Base-by-base conservation (phyloP, 139 green algal genomes). In the Pseudopediastrum boryanum region DNA sequence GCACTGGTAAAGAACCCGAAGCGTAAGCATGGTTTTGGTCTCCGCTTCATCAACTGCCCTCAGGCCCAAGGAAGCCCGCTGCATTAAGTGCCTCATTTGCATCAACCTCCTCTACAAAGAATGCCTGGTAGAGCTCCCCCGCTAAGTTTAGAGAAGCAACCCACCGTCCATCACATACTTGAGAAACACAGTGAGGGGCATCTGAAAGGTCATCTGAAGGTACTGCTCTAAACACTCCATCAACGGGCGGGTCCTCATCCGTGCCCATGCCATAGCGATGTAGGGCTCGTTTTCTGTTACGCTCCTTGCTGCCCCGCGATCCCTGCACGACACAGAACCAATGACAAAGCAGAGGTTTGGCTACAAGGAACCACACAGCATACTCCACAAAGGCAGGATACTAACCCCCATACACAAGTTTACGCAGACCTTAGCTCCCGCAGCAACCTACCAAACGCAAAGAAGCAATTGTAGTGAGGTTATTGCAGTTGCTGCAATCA, bases 71-170 rank as follows among this genome's bases (percentile, higher is more conserved):
- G 8, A 70, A 69, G n/a, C 85, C 85, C n/a, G 85, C 79, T 25
- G 83, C 82, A 35, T 54, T 75, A 6, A 88, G 46, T 0, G 85
- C 85, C 68, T 87, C 82, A 44, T 84, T 25, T 1, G 85, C 85
- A 56, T 89, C 82, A 2, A 80, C 65, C 43, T 85, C 68, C 7
- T 63, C 68, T 35, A 85, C 80, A 64, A 90, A 90, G 50, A 75
- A 83, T 21, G 86, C 86, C 76, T 90, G 86, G 71, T 90, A 90
- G 44, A 87, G 69, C 77, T 90, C 86, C 8, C 85, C 85, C 19
- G 71, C 69, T 58, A 88, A 56, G 56, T 88, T 85, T 1, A 88
- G 62, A 21, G 61, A 80, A 21, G 83, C 84, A 39, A 85, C 63
- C 84, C 84, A 88, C 10, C 84, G 77, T 27, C 75, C 78, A 12